phyloP scores from a whole-genome alignment of 1,284 basidiomycete genomes.

The Moniliophthora roreri region DNA sequence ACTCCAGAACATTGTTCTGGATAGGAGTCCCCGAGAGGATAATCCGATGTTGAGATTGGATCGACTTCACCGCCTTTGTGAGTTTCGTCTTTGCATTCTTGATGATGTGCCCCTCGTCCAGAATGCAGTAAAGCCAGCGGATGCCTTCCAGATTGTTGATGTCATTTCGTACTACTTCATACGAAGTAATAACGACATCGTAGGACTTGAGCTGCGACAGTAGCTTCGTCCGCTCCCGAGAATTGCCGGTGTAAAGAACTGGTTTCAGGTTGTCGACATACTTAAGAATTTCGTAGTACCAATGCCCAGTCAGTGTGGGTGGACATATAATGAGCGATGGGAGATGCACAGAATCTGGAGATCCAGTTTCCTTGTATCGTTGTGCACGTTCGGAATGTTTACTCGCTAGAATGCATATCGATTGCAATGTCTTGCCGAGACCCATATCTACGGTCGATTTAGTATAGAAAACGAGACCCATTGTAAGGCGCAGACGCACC shows the following conservation, averaged over 20 bases:
- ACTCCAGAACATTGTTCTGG: conserved; percentile 97
- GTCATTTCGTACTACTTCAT: conserved; percentile 97
- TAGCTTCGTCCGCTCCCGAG: conserved; percentile 80
- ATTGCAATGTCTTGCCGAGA: conserved; percentile 96
- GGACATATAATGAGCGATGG: conserved; percentile 97
- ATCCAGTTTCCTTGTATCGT: conserved; percentile 65
- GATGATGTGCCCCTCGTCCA: conserved; percentile 99
- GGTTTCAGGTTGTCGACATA: conserved; percentile 88
- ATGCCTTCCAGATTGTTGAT: conserved; percentile 74
- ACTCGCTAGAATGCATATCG: conserved; percentile 95
- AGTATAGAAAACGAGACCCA: background rate
- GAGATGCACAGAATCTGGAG: conserved; percentile 81
- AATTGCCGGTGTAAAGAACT: conserved; percentile 88
- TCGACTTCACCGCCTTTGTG: conserved; percentile 92
- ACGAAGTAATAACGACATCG: conserved; percentile 95
- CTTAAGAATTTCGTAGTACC: conserved; percentile 97
- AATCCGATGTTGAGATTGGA: conserved; percentile 90
- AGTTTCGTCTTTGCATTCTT: conserved; percentile 99
- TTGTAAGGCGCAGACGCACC: conserved; percentile 56
- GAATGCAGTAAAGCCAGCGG: conserved; percentile 94
- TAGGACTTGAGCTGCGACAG: conserved; percentile 66
- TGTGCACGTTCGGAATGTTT: conserved; percentile 89
- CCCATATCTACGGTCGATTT: conserved; percentile 80
- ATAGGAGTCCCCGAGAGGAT: conserved; percentile 98
- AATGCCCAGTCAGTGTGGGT: conserved; percentile 96